phyloP scores from a whole-genome alignment of 2,329 filamentous ascomycete genomes.

The Fusarium oligoseptatum region DNA sequence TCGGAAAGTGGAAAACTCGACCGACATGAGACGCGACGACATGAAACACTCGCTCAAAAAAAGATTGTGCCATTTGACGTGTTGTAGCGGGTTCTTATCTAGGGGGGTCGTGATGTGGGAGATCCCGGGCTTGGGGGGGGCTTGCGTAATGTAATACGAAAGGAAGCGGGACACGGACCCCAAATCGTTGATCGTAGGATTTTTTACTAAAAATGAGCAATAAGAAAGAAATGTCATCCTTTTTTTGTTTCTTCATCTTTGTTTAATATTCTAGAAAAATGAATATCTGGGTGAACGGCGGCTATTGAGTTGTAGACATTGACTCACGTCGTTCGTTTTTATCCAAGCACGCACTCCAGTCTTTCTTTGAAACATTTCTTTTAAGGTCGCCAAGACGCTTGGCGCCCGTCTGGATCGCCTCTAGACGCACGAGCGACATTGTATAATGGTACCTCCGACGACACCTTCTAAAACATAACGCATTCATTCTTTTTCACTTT shows the following conservation, averaged over 20 bases:
- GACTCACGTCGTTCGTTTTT: neutral
- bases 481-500: neutral
- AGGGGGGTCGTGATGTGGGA: neutral
- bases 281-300: neutral
- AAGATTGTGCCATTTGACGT: neutral
- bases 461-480: neutral
- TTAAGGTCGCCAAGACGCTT: neutral
- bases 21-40: neutral
- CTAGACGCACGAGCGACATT: neutral
- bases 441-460: neutral
- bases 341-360: neutral
- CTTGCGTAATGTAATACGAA: slow-evolving; percentile 6
- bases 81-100: neutral
- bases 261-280: neutral
- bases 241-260: neutral
- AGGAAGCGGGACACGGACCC: neutral
- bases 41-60: neutral
- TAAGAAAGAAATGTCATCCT: neutral
- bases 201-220: neutral
- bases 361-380: neutral
- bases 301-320: neutral
- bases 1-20: slow-evolving; percentile 4
- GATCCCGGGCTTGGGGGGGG: neutral
- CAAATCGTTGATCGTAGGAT: neutral
- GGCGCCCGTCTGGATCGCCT: neutral